Base-by-base conservation (phyloP, 148 eudicot species). In the Camellia granthamiana region DNA sequence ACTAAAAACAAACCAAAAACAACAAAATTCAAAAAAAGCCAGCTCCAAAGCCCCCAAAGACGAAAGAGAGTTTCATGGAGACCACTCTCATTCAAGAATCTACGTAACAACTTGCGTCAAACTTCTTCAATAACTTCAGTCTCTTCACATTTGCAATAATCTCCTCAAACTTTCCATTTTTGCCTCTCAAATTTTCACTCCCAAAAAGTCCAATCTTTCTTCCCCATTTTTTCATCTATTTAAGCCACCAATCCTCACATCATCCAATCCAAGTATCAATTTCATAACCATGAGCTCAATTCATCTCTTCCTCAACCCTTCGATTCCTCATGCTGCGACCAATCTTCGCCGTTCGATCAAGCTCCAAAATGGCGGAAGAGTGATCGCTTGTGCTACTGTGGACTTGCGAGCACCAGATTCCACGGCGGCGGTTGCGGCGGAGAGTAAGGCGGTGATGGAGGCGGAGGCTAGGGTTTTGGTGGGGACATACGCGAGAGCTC, bases 401-500 rank as follows among this genome's bases (percentile, higher is more conserved):
- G 88, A 83, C 77, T 81, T 84, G 76, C 78, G 77, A 47, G 42
- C 84, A 13, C 80, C 84, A 14, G 80, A 81, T 30, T 63, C 74
- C 54, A 30, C 75, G 73, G 76, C 30, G 55, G 55, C n/a, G 11
- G 41, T 49, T 16, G 73, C 67, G 63, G 44, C 81, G 11, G 76
- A 63, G 3, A 80, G 75, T 16, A 64, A 88, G 74, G 82, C 87
- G 55, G 67, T 92, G 72, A 93, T 95, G n/a, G 91, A 84, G 67
- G 88, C 87, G 8, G 97, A 92, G 47, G 85, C 87, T 5, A 92
- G 74, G 78, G 87, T 86, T 16, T 65, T 95, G 7, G 93, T 93
- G 68, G 94, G 94, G 2, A 93, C 97, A 0, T 95, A 95, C 70
- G 94, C 87, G 6, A 88, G 96, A 80, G 78, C 90, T 44, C 93